A percentile compares a stretch with the other conserved stretches of the same genome.
Evolutionary conservation across 1,139 yeast species (phyloP).

Genomic region (Yamadazyma conglobata): DNA sequence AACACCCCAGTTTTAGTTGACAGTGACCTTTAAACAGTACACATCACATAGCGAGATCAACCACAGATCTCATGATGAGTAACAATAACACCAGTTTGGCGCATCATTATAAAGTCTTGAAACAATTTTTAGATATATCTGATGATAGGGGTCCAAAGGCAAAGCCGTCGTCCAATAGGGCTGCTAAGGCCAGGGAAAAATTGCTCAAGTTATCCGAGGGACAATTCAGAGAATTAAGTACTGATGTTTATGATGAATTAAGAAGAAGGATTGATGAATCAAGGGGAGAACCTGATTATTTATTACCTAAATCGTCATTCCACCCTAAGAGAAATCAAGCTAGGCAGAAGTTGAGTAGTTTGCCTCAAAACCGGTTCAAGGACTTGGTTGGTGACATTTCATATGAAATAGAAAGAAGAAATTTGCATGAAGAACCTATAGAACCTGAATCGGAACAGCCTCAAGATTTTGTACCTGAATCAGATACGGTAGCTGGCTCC

Average conservation of each 20-base stretch:
- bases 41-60: too few species aligned
- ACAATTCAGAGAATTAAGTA: conserved; percentile 86
- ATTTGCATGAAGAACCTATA: conserved; percentile 34
- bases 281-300: conserved; percentile 56
- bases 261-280: conserved; percentile 63
- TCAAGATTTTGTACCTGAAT: not conserved
- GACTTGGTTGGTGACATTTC: conserved; percentile 89
- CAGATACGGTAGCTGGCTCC: not conserved
- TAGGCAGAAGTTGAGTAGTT: conserved; percentile 81
- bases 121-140: conserved; percentile 51
- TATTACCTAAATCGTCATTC: conserved; percentile 68
- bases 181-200: conserved; percentile 76
- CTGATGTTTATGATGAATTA: conserved; percentile 91
- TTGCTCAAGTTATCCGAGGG: conserved; percentile 72
- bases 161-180: conserved; percentile 54
- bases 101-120: conserved; percentile 48
- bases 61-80: too few species aligned
- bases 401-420: conserved; percentile 81
- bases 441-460: not conserved
- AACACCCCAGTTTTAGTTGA: too few species aligned
- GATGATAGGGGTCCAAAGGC: conserved; percentile 43
- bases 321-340: conserved; percentile 97
- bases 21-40: too few species aligned
- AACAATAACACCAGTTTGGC: too few species aligned
- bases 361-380: conserved; percentile 78